Conservation (phyloP, 441 rosid species). For the Breynia disticha region DNA sequence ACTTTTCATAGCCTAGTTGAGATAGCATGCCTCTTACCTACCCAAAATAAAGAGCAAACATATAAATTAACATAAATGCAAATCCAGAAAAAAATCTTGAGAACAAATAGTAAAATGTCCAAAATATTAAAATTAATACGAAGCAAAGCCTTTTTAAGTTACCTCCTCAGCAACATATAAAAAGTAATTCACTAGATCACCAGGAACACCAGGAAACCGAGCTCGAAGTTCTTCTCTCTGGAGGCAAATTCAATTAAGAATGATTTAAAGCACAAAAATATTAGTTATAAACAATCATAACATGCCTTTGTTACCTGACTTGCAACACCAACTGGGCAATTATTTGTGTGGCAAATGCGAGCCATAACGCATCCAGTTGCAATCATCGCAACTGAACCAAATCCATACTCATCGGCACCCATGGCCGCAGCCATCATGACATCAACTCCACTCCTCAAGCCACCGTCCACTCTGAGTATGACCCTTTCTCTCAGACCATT, state of each 20-base stretch:
- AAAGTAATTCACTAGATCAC: conserved; percentile 95
- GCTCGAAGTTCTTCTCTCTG: conserved; percentile 98
- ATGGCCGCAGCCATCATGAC: conserved; percentile 96
- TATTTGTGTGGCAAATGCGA: conserved; percentile 97
- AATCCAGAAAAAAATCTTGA: neutral
- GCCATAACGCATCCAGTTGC: conserved; percentile 99
- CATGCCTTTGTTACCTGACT: conserved; percentile 60
- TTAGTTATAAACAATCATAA: conserved; percentile 6
- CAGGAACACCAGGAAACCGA: conserved; percentile 98
- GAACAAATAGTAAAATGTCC: conserved; percentile 6
- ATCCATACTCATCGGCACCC: conserved; percentile 99
- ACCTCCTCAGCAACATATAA: conserved; percentile 99
- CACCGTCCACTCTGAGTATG: conserved; percentile 92
- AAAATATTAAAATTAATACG: neutral
- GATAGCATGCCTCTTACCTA: conserved; percentile 96
- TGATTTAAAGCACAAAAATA: no score
- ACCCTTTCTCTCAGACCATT: conserved; percentile 99
- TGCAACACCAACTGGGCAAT: conserved; percentile 98
- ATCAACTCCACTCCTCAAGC: conserved; percentile 92
- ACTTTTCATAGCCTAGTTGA: conserved; percentile 73
- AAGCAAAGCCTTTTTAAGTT: conserved; percentile 16
- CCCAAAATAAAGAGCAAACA: conserved; percentile 10
- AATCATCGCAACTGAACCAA: conserved; percentile 99
- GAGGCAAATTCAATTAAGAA: conserved; percentile 8
- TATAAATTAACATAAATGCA: conserved; percentile 1